Evolutionary conservation across 192 early-diverging fungal genomes (phyloP), one percentile per base, ranked within the genome.

Genomic region (Glomus cerebriforme): DNA sequence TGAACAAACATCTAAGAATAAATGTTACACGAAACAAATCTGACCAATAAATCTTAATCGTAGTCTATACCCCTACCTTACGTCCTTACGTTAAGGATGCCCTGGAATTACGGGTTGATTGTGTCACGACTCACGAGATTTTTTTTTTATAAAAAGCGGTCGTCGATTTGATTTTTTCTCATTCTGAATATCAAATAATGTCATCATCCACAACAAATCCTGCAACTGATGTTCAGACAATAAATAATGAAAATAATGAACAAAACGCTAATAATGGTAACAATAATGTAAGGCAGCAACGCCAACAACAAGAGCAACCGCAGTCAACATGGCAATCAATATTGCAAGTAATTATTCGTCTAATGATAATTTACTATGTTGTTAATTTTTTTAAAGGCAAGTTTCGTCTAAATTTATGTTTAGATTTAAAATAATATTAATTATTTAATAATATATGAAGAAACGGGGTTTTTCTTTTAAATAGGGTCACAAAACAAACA

Each of bases 301-400:
- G 7, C 26, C 62, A 31, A 29, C 62, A 63, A 29, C 62, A 24
- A 27, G 17, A 24, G 7, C 62, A 8, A 63, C 7, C 24, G 19
- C 59, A 19, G 19, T 29, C 13, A 66, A 9, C 64, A 68, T 35
- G 35, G 66, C 37, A 68, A n/a, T 35, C 66, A 64, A 64, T 35
- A 39, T 2, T 68, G 8, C 31, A 68, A 68, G 17, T n/a, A 68
- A 39, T 68, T 39, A 43, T 37, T 32, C 32, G n/a, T 34, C 8
- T 37, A 2, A 39, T 68, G 32, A 1, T 68, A 10, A 35, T 35
- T 10, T 68, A 68, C 39, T 68, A 39, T 34, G 1, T 68, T n/a
- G 39, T 68, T 17, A n/a, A 9, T 43, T 68, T 43, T 68, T 68
- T 68, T 37, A 68, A 24, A 68, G 66, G 66, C 24, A 39, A 9